Base-by-base conservation (phyloP, 176 grass and related monocot species). In the Avena eriantha region DNA sequence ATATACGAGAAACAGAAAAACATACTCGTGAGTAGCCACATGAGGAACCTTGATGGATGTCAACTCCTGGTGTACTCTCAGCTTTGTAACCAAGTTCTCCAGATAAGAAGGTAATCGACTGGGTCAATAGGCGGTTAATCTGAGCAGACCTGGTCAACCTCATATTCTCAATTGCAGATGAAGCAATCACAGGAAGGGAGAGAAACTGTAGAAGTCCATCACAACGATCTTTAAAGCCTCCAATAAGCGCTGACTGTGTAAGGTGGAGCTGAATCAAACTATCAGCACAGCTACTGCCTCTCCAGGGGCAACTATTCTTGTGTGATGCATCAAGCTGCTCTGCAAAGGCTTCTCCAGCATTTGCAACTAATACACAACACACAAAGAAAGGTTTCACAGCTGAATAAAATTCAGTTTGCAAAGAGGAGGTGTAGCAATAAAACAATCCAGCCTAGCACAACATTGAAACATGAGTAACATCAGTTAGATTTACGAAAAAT, bases 191-290 rank as follows among this genome's bases (percentile, higher is more conserved):
- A 21, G 97, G 97, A 87, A 98, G 93, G 23, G 88, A 91, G 16
- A 75, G 39, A 85, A 96, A 99, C 70, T 99, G 92, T 69, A 99
- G 78, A 86, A 98, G 94, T 23, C 92, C 92, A 91, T 98, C 97
- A 43, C 92, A 98, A 8, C 94, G 86, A 75, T 98, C 97, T 88
- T 98, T 98, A 82, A 91, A 99, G 58, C 94, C 94, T 69, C 94
- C 97, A 71, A 99, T 86, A 72, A 99, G 88, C 65, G 94, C 85
- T 55, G 90, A 87, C 81, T 91, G 87, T 69, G 92, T 94, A 51
- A 93, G 90, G 72, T 91, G 94, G 71, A 99, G 93, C 80, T 99
- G 94, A 79, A 94, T 88, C 87, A 99, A 88, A 80, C 85, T 96
- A 77, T 96, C 97, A 73, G 90, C 90, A 85, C 97, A 99, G 85